Base-by-base conservation (phyloP, 441 rosid species). In the Aquilaria agallochum region DNA sequence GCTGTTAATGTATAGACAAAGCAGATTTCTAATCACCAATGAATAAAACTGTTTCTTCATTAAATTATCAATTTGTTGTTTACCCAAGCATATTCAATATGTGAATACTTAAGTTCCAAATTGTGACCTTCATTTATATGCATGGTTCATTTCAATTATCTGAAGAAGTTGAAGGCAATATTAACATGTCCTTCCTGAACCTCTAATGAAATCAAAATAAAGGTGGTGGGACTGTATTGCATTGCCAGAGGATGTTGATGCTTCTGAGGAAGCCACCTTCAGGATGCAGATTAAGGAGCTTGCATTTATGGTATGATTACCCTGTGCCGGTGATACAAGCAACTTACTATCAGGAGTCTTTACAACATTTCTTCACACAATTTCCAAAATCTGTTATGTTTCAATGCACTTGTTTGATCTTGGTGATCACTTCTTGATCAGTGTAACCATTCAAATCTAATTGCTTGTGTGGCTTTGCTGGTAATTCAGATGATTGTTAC, bases 211-310 rank as follows among this genome's bases (percentile, higher is more conserved):
- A 36, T 36, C 42, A 36, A 36, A 20, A 36, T 36, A 36, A 36
- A 36, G 99, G 87, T 94, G 99, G 99, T 94, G 99, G 99, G 97
- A 94, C 15, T 87, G 92, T 55, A 68, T 87, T 52, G 83, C 94
- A 6, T 75, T 91, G 79, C 97, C 99, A 51, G 86, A 82, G 56
- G 96, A 89, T 77, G 78, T 94, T 76, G 91, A 88, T 78, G 15
- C 63, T 61, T 85, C 88, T 55, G 83, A 86, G 56, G 95, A 89
- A 76, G 74, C 60, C 68, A 70, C 85, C 54, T 94, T 86, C 72
- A 84, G 97, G 75, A 83, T 66, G 87, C 79, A 91, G 72, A 76
- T 94, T 55, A 83, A 69, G 79, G 84, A 86, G 74, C 95, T 94
- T 51, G 96, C 99, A 44, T 75, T 69, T 56, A 65, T 32, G 60